These are phyloP conservation scores for Polygonum maritimum DNA, from an alignment of 148 eudicot genomes.

Conservation along the genomic window DNA sequence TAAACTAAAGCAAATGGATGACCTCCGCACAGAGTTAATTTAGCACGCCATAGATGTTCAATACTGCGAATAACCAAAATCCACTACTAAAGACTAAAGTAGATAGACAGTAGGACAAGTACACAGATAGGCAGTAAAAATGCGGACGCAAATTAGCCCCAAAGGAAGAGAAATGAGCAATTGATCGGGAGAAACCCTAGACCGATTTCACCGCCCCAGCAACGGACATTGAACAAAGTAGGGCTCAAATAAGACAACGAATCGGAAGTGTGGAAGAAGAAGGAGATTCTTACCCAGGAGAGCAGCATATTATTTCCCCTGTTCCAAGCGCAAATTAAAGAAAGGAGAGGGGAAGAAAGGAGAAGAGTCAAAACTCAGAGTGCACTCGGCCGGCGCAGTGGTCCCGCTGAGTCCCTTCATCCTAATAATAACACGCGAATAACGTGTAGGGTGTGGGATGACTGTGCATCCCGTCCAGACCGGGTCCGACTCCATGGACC, in stretches of 20 bases:
- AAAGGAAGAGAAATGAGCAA: background rate
- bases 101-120: background rate
- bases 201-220: background rate
- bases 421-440: background rate
- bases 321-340: background rate
- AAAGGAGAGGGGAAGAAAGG: background rate
- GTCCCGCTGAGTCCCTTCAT: background rate
- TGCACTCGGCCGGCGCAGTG: background rate
- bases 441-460: background rate
- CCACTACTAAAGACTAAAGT: background rate
- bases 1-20: background rate
- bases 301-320: background rate
- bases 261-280: background rate
- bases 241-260: background rate
- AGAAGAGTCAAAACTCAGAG: background rate
- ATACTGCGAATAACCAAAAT: background rate
- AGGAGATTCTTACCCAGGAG: background rate
- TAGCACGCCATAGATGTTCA: background rate
- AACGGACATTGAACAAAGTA: background rate
- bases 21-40: background rate
- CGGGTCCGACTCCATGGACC: too few relatives aligned
- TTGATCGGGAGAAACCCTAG: background rate
- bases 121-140: background rate
- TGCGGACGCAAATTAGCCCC: background rate
- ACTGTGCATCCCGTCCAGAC: too few relatives aligned